These are phyloP conservation scores for Talaromyces nanjingensis DNA, from an alignment of 495 filamentous ascomycete genomes.

Conservation along the genomic window DNA sequence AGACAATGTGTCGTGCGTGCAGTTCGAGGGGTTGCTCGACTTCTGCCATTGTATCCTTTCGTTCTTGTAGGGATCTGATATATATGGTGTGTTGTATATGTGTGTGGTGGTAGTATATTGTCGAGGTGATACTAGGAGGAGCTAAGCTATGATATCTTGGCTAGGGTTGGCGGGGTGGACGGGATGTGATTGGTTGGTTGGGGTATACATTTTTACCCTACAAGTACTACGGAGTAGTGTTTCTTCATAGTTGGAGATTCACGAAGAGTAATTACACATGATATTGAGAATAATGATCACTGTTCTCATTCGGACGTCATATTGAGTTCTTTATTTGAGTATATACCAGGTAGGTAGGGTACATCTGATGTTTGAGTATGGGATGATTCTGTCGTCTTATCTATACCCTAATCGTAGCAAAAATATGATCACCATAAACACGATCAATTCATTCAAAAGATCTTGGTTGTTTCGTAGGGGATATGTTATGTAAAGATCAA, in stretches of 20 bases:
- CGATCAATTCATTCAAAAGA: neutral
- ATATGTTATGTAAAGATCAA: neutral
- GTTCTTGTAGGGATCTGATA: neutral
- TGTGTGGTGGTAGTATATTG: neutral
- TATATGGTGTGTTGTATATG: neutral
- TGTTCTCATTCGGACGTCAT: too few relatives aligned
- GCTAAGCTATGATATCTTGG: neutral
- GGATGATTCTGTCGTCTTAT: neutral
- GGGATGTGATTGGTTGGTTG: neutral
- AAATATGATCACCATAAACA: neutral
- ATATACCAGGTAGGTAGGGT: too few relatives aligned
- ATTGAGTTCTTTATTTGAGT: too few relatives aligned
- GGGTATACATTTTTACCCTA: neutral
- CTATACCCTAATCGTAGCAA: neutral
- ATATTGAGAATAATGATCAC: too few relatives aligned
- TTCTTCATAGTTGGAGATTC: too few relatives aligned
- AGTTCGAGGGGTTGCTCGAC: slow-evolving; percentile 40
- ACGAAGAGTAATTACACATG: too few relatives aligned
- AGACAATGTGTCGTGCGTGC: slow-evolving; percentile 61
- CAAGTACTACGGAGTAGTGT: too few relatives aligned
- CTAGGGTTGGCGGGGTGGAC: neutral
- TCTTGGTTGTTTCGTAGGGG: too few relatives aligned
- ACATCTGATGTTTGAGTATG: neutral
- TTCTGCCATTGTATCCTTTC: slow-evolving; percentile 29
- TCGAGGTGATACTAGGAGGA: neutral